These are phyloP conservation scores for Moniliella sp. DNA, from an alignment of 1,284 basidiomycete genomes.

Conservation along the genomic window DNA sequence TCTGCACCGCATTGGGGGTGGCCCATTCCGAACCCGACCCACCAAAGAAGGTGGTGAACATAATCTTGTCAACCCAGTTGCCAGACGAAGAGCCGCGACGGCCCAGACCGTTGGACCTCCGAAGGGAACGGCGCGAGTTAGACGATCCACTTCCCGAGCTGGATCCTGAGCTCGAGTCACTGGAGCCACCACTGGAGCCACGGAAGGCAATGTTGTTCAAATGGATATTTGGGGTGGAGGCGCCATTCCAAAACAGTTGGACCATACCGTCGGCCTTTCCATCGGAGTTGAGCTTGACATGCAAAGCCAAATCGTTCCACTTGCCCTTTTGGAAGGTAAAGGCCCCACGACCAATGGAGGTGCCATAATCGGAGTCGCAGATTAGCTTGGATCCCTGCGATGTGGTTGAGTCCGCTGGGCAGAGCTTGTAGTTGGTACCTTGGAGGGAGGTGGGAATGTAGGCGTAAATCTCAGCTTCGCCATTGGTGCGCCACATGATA, in stretches of 20 bases:
- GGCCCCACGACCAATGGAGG: conserved; percentile 1
- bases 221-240: not conserved
- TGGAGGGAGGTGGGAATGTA: conserved; percentile 1
- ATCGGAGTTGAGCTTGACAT: not conserved
- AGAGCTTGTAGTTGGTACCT: conserved; percentile 1
- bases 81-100: too few relatives aligned
- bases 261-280: not conserved
- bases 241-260: not conserved
- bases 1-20: too few relatives aligned
- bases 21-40: too few relatives aligned
- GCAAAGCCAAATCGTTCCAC: not conserved
- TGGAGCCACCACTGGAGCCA: too few relatives aligned
- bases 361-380: conserved; percentile 2
- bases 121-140: too few relatives aligned
- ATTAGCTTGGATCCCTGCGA: not conserved
- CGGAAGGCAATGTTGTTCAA: not conserved
- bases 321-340: not conserved
- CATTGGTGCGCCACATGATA: conserved; percentile 34
- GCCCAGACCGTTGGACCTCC: too few relatives aligned
- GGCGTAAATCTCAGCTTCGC: conserved; percentile 1
- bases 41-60: too few relatives aligned
- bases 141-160: too few relatives aligned
- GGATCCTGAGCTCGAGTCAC: too few relatives aligned
- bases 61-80: too few relatives aligned
- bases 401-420: not conserved